Conservation (phyloP, 768 basidiomycete genomes). For the Suillus weaverae region DNA sequence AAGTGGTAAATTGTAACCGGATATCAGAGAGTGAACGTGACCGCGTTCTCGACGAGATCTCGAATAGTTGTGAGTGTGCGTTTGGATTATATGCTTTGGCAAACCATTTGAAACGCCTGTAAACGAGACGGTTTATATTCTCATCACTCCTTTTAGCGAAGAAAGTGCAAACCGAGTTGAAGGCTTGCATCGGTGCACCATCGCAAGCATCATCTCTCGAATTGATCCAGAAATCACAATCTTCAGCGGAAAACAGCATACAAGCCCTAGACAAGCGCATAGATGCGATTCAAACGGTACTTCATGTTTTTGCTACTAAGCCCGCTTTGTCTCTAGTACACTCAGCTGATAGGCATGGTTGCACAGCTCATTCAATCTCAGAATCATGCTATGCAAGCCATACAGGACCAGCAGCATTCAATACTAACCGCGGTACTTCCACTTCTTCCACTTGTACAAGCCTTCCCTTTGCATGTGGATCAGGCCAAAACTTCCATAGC, state of each 20-base stretch:
- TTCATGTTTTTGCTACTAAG: conserved; percentile 8
- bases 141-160: conserved; percentile 46
- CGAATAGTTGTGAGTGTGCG: conserved; percentile 50
- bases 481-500: conserved; percentile 21
- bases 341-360: conserved; percentile 15
- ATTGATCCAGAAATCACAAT: conserved; percentile 39
- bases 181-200: conserved; percentile 56
- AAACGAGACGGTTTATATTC: conserved; percentile 2
- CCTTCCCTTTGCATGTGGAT: conserved; percentile 55
- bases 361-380: conserved; percentile 51
- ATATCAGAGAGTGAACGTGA: conserved; percentile 65
- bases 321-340: conserved; percentile 25
- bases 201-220: conserved; percentile 47
- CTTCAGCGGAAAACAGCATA: conserved; percentile 38
- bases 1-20: conserved; percentile 52
- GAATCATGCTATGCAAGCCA: conserved; percentile 48
- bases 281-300: conserved; percentile 55
- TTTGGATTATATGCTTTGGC: conserved; percentile 9
- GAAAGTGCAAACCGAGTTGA: conserved; percentile 60
- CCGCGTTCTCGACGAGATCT: conserved; percentile 51
- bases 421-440: conserved; percentile 57
- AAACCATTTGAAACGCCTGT: conserved; percentile 20
- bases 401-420: conserved; percentile 53
- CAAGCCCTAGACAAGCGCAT: conserved; percentile 54
- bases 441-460: conserved; percentile 59